Evolutionary conservation across 2,329 filamentous ascomycete genomes (phyloP).

Genomic region (Rosellinia necatrix): DNA sequence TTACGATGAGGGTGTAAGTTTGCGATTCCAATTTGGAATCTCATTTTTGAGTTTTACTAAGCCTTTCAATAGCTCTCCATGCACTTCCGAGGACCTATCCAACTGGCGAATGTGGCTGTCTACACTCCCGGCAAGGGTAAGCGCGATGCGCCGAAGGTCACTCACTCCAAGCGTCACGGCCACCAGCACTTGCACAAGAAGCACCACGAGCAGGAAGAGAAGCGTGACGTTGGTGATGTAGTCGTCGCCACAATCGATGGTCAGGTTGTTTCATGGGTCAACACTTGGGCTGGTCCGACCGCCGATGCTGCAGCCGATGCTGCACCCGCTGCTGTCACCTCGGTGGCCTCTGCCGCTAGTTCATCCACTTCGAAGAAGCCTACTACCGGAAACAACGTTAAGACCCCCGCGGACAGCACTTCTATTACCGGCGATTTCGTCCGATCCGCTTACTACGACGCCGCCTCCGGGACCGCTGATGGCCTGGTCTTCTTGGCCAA

Average conservation of each 20-base stretch:
- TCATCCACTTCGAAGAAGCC: slow-evolving; percentile 20
- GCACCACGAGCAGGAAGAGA: slow-evolving; percentile 45
- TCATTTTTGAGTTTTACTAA: slow-evolving; percentile 17
- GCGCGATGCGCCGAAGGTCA: slow-evolving; percentile 40
- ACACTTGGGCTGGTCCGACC: slow-evolving; percentile 54
- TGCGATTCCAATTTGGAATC: neutral
- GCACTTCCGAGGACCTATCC: slow-evolving; percentile 72
- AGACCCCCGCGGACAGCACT: slow-evolving; percentile 17
- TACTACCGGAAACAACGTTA: neutral
- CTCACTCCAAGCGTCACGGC: slow-evolving; percentile 47
- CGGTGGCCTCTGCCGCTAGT: neutral
- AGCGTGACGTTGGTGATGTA: slow-evolving; percentile 50
- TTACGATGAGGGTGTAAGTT: slow-evolving; percentile 70
- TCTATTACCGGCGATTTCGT: slow-evolving; percentile 43
- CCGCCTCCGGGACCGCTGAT: slow-evolving; percentile 45
- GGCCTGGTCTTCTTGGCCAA: slow-evolving; percentile 56
- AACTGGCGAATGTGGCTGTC: slow-evolving; percentile 69
- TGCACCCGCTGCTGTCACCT: slow-evolving; percentile 24
- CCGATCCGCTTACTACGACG: slow-evolving; percentile 52
- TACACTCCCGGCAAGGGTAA: slow-evolving; percentile 60
- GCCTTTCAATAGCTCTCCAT: slow-evolving; percentile 62
- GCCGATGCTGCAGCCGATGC: slow-evolving; percentile 28
- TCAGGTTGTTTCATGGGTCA: slow-evolving; percentile 61
- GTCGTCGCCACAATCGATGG: slow-evolving; percentile 65
- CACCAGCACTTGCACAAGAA: slow-evolving; percentile 58